Conservation (phyloP, 192 early-diverging fungal genomes). For the Backusella morwellensis region DNA sequence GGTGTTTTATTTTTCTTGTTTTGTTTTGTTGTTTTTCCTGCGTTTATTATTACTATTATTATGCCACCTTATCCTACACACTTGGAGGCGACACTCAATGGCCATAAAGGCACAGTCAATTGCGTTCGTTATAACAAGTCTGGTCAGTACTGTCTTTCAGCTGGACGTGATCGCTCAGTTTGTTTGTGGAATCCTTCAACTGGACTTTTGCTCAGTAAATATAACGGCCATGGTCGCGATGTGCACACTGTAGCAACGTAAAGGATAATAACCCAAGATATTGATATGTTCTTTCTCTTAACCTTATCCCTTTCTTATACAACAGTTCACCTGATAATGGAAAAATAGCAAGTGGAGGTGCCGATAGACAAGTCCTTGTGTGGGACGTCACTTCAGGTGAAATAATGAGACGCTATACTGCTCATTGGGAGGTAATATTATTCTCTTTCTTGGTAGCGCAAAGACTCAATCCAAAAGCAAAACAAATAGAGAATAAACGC, state of each 20-base stretch:
- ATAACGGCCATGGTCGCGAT: conserved; percentile 84
- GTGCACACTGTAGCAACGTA: conserved; percentile 72
- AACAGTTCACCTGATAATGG: conserved; percentile 56
- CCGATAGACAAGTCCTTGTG: conserved; percentile 75
- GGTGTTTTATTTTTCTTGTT: no score
- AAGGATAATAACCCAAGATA: conserved; percentile 2
- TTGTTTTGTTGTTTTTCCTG: background rate
- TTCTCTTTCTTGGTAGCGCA: background rate
- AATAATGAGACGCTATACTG: conserved; percentile 70
- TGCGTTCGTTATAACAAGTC: conserved; percentile 60
- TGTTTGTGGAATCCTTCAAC: conserved; percentile 68
- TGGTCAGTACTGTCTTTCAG: conserved; percentile 84
- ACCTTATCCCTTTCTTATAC: background rate
- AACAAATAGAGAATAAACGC: conserved; percentile 68
- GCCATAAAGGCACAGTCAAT: conserved; percentile 73
- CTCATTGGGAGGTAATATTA: conserved; percentile 66
- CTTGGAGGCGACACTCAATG: conserved; percentile 42
- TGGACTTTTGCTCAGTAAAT: conserved; percentile 71
- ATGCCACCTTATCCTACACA: conserved; percentile 28
- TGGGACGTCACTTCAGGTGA: conserved; percentile 85
- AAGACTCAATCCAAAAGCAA: no score
- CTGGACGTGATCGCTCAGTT: conserved; percentile 71
- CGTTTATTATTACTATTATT: background rate
- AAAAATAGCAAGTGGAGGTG: conserved; percentile 76
- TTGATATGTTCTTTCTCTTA: background rate